phyloP scores from a whole-genome alignment of 78 protist species.

The Acrasis kona region DNA sequence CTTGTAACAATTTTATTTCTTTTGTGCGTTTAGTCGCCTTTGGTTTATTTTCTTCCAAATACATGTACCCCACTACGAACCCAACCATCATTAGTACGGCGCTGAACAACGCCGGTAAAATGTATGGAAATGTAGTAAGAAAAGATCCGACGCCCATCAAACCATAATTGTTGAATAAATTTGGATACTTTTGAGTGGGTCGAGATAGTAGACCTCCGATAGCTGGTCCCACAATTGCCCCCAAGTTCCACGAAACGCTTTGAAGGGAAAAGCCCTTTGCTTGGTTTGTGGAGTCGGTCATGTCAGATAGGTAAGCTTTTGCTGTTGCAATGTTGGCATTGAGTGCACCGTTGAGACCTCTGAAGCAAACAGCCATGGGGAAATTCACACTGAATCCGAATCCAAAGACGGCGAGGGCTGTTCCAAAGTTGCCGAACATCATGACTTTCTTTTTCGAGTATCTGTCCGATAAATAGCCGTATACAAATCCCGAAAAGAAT shows the following conservation, averaged over 20 bases:
- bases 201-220: not conserved
- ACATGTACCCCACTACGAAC: no score
- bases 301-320: not conserved
- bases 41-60: no score
- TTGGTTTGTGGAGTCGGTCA: not conserved
- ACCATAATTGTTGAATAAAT: not conserved
- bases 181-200: not conserved
- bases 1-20: no score
- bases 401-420: not conserved
- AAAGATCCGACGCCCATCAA: no score
- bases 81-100: no score
- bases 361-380: not conserved
- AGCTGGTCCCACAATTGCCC: not conserved
- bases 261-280: not conserved
- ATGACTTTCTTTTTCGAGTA: not conserved
- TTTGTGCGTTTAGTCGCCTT: no score
- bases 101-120: no score
- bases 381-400: not conserved
- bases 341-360: not conserved
- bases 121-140: not conserved
- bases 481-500: no score
- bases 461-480: not conserved
- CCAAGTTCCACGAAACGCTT: not conserved
- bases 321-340: not conserved
- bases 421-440: not conserved